phyloP scores from a whole-genome alignment of 805 yeast genomes.

The Suhomyces faveliae region DNA sequence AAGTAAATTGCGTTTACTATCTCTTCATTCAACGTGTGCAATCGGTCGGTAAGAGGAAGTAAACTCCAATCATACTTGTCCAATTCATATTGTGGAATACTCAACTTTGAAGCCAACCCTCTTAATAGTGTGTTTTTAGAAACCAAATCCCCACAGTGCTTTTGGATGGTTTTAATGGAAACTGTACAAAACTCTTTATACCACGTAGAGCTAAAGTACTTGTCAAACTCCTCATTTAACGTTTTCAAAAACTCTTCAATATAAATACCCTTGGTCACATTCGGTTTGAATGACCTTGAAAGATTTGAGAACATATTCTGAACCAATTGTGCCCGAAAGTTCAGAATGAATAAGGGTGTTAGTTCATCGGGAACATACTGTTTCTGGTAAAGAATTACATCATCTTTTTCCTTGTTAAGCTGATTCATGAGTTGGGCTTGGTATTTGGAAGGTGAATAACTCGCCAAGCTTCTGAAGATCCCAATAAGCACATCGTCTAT shows the following conservation, averaged over 20 bases:
- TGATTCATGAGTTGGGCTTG: constrained; percentile 19
- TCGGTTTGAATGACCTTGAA: constrained; percentile 10
- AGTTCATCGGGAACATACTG: constrained; percentile 17
- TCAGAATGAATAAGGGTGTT: constrained; percentile 18
- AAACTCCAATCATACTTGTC: constrained; percentile 23
- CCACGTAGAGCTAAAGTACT: constrained; percentile 19
- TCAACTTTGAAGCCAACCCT: constrained; percentile 25
- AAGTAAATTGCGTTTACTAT: constrained; percentile 19
- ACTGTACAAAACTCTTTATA: constrained; percentile 32
- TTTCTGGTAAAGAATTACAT: constrained; percentile 19
- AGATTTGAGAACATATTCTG: constrained; percentile 20
- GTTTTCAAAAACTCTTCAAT: constrained; percentile 20
- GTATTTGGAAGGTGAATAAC: constrained; percentile 27
- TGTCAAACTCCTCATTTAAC: constrained; percentile 28
- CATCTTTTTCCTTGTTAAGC: constrained; percentile 16
- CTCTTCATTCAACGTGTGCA: constrained; percentile 27
- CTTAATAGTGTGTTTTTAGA: constrained; percentile 17
- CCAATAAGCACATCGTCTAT: constrained; percentile 21
- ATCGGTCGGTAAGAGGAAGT: constrained; percentile 21
- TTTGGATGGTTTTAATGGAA: constrained; percentile 23
- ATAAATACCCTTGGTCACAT: constrained; percentile 14
- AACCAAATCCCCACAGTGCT: constrained; percentile 13
- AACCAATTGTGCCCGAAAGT: constrained; percentile 19
- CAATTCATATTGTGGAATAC: constrained; percentile 24
- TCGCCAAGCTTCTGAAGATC: constrained; percentile 25